A percentile compares a stretch with the other conserved stretches of the same genome.
Evolutionary conservation across 1,139 yeast genomes (phyloP).

Genomic region (Protomyces pachydermus): DNA sequence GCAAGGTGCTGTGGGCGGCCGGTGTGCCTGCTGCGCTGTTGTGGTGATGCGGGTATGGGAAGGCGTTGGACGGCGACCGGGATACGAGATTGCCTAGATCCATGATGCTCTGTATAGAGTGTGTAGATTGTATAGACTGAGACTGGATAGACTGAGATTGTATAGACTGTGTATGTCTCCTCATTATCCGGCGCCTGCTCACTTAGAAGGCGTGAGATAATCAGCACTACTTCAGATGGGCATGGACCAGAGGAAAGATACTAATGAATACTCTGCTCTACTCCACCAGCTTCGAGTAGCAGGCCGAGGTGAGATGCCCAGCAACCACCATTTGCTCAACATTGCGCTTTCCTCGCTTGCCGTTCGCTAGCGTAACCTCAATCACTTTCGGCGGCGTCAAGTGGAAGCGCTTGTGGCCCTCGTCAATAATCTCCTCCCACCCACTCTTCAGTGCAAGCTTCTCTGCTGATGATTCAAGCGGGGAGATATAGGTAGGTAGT

Average conservation of each 20-base stretch:
- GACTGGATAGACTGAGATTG: no score
- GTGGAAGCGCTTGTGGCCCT: conserved; percentile 26
- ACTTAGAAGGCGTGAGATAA: no score
- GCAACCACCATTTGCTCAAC: conserved; percentile 25
- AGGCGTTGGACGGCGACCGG: background rate
- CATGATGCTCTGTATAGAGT: background rate
- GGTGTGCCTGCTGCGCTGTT: no score
- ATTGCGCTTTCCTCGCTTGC: conserved; percentile 20
- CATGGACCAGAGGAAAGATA: no score
- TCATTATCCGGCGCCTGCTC: no score
- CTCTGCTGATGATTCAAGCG: conserved; percentile 15
- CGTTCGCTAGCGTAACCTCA: conserved; percentile 5
- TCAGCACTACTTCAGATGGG: no score
- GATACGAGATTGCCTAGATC: background rate
- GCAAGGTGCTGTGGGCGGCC: background rate
- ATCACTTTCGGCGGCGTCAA: conserved; percentile 22
- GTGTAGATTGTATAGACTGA: no score
- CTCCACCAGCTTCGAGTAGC: conserved; percentile 16
- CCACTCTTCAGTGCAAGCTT: conserved; percentile 23
- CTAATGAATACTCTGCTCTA: background rate
- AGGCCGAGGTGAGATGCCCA: conserved; percentile 20
- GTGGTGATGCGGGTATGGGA: background rate
- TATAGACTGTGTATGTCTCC: no score
- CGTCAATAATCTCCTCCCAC: conserved; percentile 12
- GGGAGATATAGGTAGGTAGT: conserved; percentile 30